These are phyloP conservation scores for Penicillium thymicola DNA, from an alignment of 2,329 filamentous ascomycete genomes.

Conservation along the genomic window DNA sequence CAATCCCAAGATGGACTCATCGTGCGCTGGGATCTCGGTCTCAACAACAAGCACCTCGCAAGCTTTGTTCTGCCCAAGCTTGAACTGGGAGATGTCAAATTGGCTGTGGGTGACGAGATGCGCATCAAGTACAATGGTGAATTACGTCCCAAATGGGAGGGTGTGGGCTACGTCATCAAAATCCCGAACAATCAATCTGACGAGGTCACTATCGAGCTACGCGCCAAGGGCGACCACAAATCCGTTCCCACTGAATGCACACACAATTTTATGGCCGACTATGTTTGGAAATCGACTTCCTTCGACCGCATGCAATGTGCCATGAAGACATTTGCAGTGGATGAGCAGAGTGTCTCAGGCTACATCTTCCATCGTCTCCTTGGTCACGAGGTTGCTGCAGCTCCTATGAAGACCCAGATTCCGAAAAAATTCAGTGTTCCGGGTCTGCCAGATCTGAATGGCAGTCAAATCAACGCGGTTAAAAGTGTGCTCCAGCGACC, in stretches of 20 bases:
- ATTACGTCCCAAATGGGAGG: constrained; percentile 88
- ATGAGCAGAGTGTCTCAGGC: constrained; percentile 96
- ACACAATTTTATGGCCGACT: constrained; percentile 96
- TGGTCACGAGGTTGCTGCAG: constrained; percentile 89
- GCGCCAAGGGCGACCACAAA: constrained; percentile 93
- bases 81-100: constrained; percentile 94
- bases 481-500: constrained; percentile 93
- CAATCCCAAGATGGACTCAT: constrained; percentile 95
- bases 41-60: constrained; percentile 96
- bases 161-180: constrained; percentile 98
- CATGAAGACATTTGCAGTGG: constrained; percentile 98
- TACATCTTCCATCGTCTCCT: constrained; percentile 98
- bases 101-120: constrained; percentile 98
- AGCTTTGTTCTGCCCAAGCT: constrained; percentile 96
- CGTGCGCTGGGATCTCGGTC: constrained; percentile 88
- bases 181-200: constrained; percentile 99
- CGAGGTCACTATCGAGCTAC: constrained; percentile 91
- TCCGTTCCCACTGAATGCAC: constrained; percentile 93
- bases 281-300: constrained; percentile 98
- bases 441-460: constrained; percentile 88
- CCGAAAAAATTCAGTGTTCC: constrained; percentile 97
- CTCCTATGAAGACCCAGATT: constrained; percentile 91
- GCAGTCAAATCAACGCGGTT: constrained; percentile 93
- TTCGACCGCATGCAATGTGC: constrained; percentile 99
- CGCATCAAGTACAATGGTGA: constrained; percentile 94